Evolutionary conservation across 2,329 filamentous ascomycete genomes (phyloP), one percentile per base, ranked within the genome.

Genomic region (Aspergillus latus): DNA sequence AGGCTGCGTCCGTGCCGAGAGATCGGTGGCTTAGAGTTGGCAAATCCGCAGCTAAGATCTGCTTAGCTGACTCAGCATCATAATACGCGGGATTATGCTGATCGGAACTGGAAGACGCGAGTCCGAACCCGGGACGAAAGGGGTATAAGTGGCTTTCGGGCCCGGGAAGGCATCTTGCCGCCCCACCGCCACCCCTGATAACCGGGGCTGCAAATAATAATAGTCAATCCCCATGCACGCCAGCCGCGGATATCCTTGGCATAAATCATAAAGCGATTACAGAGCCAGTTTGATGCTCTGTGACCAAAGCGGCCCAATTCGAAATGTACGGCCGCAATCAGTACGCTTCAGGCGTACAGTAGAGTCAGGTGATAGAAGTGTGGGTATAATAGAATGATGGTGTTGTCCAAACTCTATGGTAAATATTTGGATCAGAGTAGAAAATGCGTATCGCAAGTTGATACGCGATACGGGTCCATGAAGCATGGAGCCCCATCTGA

Each of bases 161-260:
- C 7, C 42, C 57, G 60, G 62, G 60, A 64, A 60, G 50, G 44
- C 54, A 49, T 29, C 49, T 32, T 62, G 50, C 62, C 62, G 62
- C 59, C 60, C 60, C 62, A 59, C 62, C 10, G 13, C 43, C 50
- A 39, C 43, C 50, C 50, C 50, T 52, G 42, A 37, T 21, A 21
- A 21, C 21, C 21, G 21, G 21, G 30, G 30, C 34, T 15, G 34
- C 34, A 37, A 13, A 9, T 3, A 13, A 9, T 11, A 37, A 37
- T 37, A 43, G 8, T 21, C 15, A 21, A 21, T 21, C 21, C 21
- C 21, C 21, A 21, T 21, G 21, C 42, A 30, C 36, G 36, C 26
- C 54, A 51, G 54, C 53, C 40, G 39, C 44, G 21, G 21, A 21
- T 21, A 21, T 21, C 21, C 21, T 21, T 21, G 21, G 21, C 21